Percentiles rank a stretch among this genome's conserved stretches.
Conservation (phyloP, 2,329 filamentous ascomycete species). For the Scytalidium lignicola region DNA sequence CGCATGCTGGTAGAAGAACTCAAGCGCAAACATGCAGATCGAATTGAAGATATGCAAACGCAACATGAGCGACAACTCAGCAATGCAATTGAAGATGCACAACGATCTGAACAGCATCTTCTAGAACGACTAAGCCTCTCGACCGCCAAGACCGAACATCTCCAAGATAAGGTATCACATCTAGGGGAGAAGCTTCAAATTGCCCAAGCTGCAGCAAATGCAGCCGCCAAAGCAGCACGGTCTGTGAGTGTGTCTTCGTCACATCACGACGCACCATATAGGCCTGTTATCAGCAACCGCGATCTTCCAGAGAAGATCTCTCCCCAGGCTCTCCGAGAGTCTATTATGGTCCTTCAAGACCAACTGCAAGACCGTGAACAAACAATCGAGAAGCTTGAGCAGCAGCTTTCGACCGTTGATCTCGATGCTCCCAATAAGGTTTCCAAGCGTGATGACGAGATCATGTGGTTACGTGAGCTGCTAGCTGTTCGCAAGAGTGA, state of each 20-base stretch:
- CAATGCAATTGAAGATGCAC: conserved; percentile 74
- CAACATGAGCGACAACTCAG: conserved; percentile 70
- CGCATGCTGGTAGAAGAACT: conserved; percentile 48
- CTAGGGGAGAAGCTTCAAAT: conserved; percentile 90
- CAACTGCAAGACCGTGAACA: conserved; percentile 92
- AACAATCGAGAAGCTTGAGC: conserved; percentile 81
- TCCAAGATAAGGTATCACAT: conserved; percentile 78
- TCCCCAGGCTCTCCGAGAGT: conserved; percentile 89
- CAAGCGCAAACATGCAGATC: conserved; percentile 56
- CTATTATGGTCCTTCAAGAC: conserved; percentile 92
- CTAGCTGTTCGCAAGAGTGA: conserved; percentile 87
- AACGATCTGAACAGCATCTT: conserved; percentile 73
- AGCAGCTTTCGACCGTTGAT: conserved; percentile 62
- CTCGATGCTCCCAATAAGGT: conserved; percentile 76
- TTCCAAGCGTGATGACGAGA: conserved; percentile 88
- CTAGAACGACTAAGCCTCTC: conserved; percentile 77
- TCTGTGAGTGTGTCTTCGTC: conserved; percentile 23
- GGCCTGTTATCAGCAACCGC: conserved; percentile 34
- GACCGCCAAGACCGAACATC: conserved; percentile 76
- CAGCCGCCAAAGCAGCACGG: conserved; percentile 72
- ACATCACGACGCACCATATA: conserved; percentile 13
- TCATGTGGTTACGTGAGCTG: conserved; percentile 89
- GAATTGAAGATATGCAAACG: conserved; percentile 68
- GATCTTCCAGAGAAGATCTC: conserved; percentile 80
- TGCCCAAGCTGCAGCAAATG: conserved; percentile 78